Evolutionary conservation across 148 eudicot genomes (phyloP), one percentile per base, ranked within the genome.

Genomic region (Spergularia marina): DNA sequence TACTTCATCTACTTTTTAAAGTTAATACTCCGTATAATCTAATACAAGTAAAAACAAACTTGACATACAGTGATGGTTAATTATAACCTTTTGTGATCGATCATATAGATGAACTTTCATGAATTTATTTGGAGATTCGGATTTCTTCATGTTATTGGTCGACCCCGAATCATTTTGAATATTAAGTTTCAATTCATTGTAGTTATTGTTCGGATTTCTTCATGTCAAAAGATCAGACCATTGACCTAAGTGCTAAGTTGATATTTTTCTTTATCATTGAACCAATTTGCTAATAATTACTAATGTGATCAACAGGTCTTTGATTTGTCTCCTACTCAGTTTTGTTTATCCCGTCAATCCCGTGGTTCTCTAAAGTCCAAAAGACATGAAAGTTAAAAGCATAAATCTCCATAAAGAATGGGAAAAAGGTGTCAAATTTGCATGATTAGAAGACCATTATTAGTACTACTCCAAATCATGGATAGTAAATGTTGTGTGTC

Each of bases 391-490:
- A 68, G 18, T 23, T 18, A 68, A 70, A 77, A 44, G 68, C 39
- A 76, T 6, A 6, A 70, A 63, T 75, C 68, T 71, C 30, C 75
- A 75, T 70, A 70, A 62, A 80, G 68, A 23, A 68, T 79, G 62
- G 74, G 74, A 62, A 74, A 74, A 73, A 67, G 69, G 21, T 36
- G 66, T 13, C 7, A 68, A 51, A 39, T 40, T 8, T 39, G 30
- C 53, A 79, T 79, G 64, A 79, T 68, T 25, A 64, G 58, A 39
- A 20, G 11, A 53, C 57, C 56, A 53, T 10, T 6, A 47, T 54
- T 65, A 65, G 53, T 75, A 65, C 60, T 64, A 51, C 57, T 13
- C 74, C 55, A 34, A 25, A 7, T 23, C 25, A 44, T 55, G 21
- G 21, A 57, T 16, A 4, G 21, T 57, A 5, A 17, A 57, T n/a